These are phyloP conservation scores for Zoysia matrella DNA, from an alignment of 202 grass and related monocot species.

Conservation along the genomic window DNA sequence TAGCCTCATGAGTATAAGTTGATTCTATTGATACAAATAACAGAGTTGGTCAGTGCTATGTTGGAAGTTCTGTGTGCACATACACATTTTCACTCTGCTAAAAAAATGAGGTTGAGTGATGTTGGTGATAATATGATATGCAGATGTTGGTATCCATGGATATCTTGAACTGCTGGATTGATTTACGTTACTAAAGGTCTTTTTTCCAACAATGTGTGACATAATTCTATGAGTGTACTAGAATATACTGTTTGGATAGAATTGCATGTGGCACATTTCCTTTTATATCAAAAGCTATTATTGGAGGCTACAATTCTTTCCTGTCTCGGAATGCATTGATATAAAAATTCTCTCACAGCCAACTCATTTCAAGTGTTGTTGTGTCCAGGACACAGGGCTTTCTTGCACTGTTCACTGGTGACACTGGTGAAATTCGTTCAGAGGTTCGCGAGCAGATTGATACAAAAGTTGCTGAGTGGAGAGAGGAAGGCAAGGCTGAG, in stretches of 20 bases:
- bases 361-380: conserved; percentile 35
- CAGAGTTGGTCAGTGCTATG: not conserved
- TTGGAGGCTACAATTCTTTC: not conserved
- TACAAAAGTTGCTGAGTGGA: conserved; percentile 92
- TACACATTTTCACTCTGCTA: not conserved
- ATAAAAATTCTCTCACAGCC: not conserved
- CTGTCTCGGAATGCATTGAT: not conserved
- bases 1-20: not conserved
- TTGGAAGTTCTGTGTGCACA: not conserved
- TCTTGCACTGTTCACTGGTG: conserved; percentile 48
- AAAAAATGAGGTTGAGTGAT: not conserved
- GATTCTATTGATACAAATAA: conserved; percentile 6
- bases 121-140: not conserved
- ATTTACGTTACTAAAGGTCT: not conserved
- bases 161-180: not conserved
- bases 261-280: not conserved
- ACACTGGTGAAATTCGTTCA: conserved; percentile 83
- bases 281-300: not conserved
- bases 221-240: not conserved
- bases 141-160: not conserved
- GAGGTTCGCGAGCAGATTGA: conserved; percentile 92
- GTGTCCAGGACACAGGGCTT: conserved; percentile 90
- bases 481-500: conserved; percentile 95
- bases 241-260: not conserved
- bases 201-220: not conserved